These are phyloP conservation scores for Pichiaceae sp. DNA, from an alignment of 1,139 yeast genomes.

Conservation along the genomic window DNA sequence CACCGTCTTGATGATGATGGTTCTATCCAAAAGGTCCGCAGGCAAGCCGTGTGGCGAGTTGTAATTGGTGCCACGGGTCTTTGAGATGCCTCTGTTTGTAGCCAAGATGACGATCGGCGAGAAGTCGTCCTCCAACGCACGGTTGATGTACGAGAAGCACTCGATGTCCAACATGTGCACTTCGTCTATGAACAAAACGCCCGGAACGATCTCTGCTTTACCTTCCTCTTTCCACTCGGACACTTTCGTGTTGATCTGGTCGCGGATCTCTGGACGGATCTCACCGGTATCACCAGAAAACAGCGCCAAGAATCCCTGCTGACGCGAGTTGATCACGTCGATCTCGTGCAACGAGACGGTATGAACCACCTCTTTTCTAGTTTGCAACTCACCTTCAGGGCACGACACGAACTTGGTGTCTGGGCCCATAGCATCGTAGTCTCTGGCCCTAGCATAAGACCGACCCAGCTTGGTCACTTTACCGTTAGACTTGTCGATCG, in stretches of 20 bases:
- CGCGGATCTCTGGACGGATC: conserved; percentile 90
- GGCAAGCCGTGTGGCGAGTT: conserved; percentile 97
- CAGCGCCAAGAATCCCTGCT: conserved; percentile 93
- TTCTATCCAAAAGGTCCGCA: conserved; percentile 85
- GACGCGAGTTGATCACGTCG: conserved; percentile 95
- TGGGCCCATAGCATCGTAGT: conserved; percentile 99
- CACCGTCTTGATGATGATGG: conserved; percentile 83
- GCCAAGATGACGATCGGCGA: conserved; percentile 99
- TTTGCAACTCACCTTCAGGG: conserved; percentile 98
- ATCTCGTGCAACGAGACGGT: conserved; percentile 95
- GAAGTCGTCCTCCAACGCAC: conserved; percentile 94
- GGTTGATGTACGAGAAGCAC: conserved; percentile 88
- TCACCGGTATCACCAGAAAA: conserved; percentile 98
- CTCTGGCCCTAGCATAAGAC: conserved; percentile 92
- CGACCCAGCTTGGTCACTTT: conserved; percentile 91
- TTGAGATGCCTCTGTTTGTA: conserved; percentile 89
- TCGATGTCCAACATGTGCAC: conserved; percentile 98
- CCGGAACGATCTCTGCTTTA: conserved; percentile 97
- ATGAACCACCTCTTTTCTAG: conserved; percentile 90
- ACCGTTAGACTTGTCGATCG: conserved; percentile 93
- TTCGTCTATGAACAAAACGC: conserved; percentile 95
- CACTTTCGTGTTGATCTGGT: conserved; percentile 92
- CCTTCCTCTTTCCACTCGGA: conserved; percentile 99
- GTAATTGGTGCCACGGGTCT: conserved; percentile 88
- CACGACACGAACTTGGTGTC: conserved; percentile 96